phyloP scores from a whole-genome alignment of 352 stramenopile genomes.

The Phytophthora boehmeriae region DNA sequence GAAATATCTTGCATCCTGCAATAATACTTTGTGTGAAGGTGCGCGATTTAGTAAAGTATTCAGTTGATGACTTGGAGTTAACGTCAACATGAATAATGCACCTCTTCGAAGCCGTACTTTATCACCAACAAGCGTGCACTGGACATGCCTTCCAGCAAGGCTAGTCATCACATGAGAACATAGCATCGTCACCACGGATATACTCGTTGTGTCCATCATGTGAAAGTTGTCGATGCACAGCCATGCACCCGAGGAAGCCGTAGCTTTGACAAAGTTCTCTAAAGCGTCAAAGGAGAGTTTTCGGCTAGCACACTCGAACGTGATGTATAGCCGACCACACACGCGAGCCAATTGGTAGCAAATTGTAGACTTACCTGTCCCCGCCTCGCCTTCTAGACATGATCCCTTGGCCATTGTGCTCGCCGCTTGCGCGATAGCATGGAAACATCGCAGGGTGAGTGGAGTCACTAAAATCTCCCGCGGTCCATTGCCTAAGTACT shows the following conservation, averaged over 20 bases:
- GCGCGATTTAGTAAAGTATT: background rate
- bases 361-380: conserved; percentile 55
- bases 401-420: conserved; percentile 44
- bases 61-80: conserved; percentile 8
- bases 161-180: conserved; percentile 56
- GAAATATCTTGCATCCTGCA: conserved; percentile 35
- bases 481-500: conserved; percentile 67
- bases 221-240: conserved; percentile 51
- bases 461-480: conserved; percentile 50
- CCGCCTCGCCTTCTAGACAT: conserved; percentile 40
- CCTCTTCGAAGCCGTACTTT: conserved; percentile 56
- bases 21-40: background rate
- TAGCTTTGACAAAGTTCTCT: conserved; percentile 54
- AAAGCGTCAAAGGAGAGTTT: conserved; percentile 37
- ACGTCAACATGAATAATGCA: conserved; percentile 42
- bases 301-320: conserved; percentile 40
- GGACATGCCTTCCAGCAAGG: conserved; percentile 38
- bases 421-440: conserved; percentile 49
- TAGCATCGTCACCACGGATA: conserved; percentile 38
- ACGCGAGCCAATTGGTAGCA: conserved; percentile 41
- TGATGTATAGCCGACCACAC: conserved; percentile 57
- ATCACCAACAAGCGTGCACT: conserved; percentile 43
- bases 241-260: conserved; percentile 60
- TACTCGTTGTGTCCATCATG: conserved; percentile 15
- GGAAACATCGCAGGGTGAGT: conserved; percentile 67